Percentiles rank a stretch among this genome's conserved stretches.
Evolutionary conservation across 768 basidiomycete genomes (phyloP).

Genomic region (Austroboletus festivus): DNA sequence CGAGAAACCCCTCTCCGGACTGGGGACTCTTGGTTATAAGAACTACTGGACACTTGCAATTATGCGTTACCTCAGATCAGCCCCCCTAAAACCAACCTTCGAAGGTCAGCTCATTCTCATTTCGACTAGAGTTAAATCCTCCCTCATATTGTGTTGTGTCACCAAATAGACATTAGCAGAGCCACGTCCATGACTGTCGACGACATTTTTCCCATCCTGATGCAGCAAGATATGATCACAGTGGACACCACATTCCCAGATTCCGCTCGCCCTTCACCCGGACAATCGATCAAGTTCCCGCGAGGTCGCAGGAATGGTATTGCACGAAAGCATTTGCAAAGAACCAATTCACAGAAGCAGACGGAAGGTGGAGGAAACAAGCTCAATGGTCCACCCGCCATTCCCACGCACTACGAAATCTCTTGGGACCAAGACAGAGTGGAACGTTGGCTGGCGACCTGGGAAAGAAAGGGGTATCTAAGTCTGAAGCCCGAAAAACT

Average conservation of each 20-base stretch:
- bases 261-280: constrained; percentile 62
- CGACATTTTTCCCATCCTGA: constrained; percentile 76
- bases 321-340: constrained; percentile 61
- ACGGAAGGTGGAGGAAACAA: constrained; percentile 33
- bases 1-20: constrained; percentile 90
- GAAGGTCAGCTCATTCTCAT: constrained; percentile 57
- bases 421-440: constrained; percentile 69
- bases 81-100: constrained; percentile 58
- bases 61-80: constrained; percentile 70
- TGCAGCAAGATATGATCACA: constrained; percentile 71
- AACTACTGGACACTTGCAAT: constrained; percentile 91
- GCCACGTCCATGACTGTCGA: constrained; percentile 90
- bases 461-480: constrained; percentile 78
- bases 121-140: constrained; percentile 11
- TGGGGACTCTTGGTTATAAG: constrained; percentile 92
- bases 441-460: constrained; percentile 57
- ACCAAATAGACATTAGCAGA: constrained; percentile 66
- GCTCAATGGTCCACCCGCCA: constrained; percentile 52
- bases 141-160: constrained; percentile 19
- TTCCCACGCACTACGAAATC: constrained; percentile 72
- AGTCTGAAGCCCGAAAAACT: constrained; percentile 76
- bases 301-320: constrained; percentile 66
- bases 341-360: constrained; percentile 46
- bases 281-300: constrained; percentile 72
- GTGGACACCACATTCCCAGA: constrained; percentile 47